Evolutionary conservation across 768 basidiomycete species (phyloP).

Genomic region (Megacollybia marginata): DNA sequence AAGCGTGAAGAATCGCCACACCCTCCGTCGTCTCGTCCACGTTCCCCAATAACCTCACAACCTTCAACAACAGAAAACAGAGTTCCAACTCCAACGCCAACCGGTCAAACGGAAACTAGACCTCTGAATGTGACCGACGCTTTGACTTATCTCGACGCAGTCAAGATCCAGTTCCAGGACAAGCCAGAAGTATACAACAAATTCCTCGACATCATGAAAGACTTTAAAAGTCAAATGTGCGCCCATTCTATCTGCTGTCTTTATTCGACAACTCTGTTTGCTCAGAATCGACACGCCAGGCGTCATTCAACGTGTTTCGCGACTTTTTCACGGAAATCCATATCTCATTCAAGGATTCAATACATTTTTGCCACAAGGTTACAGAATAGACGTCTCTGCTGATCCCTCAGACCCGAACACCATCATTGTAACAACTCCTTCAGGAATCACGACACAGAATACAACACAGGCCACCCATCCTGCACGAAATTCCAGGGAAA

Average conservation of each 20-base stretch:
- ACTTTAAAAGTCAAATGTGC: conserved; percentile 94
- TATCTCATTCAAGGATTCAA: conserved; percentile 95
- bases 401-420: conserved; percentile 65
- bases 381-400: conserved; percentile 80
- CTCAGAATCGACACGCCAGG: conserved; percentile 93
- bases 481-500: conserved; percentile 21
- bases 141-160: conserved; percentile 85
- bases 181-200: conserved; percentile 94
- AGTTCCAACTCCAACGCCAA: conserved; percentile 28
- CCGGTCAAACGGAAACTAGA: conserved; percentile 31
- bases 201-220: conserved; percentile 97
- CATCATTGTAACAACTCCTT: conserved; percentile 78
- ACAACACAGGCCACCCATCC: conserved; percentile 25
- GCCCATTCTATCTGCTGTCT: conserved; percentile 23
- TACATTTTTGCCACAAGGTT: conserved; percentile 91
- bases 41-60: conserved; percentile 2
- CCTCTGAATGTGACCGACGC: conserved; percentile 93
- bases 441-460: conserved; percentile 62
- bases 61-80: conserved; percentile 6
- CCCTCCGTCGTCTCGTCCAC: conserved; percentile 3
- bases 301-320: conserved; percentile 92
- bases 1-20: not conserved
- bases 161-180: conserved; percentile 86
- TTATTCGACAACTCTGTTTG: conserved; percentile 7
- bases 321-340: conserved; percentile 86